Conservation (phyloP, 805 yeast species). For the Naumovozyma dairenensis region DNA sequence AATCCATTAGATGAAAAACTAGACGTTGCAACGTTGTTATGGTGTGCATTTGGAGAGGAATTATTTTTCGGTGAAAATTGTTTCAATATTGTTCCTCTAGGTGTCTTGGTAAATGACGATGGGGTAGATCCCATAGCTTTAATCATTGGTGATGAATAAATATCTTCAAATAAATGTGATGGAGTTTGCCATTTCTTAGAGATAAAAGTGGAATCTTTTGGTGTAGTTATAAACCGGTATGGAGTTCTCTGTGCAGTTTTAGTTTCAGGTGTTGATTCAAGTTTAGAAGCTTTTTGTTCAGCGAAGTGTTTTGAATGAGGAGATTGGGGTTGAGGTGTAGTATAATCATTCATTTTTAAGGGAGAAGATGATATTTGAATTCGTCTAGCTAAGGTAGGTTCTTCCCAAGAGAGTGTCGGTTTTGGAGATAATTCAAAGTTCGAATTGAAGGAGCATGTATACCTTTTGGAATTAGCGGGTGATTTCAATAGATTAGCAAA, state of each 20-base stretch:
- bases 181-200: conserved; percentile 28
- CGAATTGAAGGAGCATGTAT: conserved; percentile 28
- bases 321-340: conserved; percentile 1
- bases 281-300: too few relatives aligned
- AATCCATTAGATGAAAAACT: conserved; percentile 23
- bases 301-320: conserved; percentile 1
- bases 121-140: conserved; percentile 18
- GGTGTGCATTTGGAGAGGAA: conserved; percentile 6
- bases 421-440: conserved; percentile 25
- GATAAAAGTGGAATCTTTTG: conserved; percentile 15
- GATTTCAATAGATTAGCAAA: conserved; percentile 8
- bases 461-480: conserved; percentile 20
- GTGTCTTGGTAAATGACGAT: conserved; percentile 9
- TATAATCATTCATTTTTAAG: neutral
- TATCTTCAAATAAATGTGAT: conserved; percentile 26
- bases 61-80: conserved; percentile 12
- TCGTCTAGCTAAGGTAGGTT: neutral
- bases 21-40: conserved; percentile 8
- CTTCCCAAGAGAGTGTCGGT: too few relatives aligned
- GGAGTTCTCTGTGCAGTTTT: conserved; percentile 19
- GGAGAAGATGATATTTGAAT: neutral
- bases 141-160: conserved; percentile 26
- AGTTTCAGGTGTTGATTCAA: conserved; percentile 18
- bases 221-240: conserved; percentile 15
- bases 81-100: conserved; percentile 10